These are phyloP conservation scores for Gracilaria domingensis DNA, from an alignment of 23 red algal species.

Conservation along the genomic window DNA sequence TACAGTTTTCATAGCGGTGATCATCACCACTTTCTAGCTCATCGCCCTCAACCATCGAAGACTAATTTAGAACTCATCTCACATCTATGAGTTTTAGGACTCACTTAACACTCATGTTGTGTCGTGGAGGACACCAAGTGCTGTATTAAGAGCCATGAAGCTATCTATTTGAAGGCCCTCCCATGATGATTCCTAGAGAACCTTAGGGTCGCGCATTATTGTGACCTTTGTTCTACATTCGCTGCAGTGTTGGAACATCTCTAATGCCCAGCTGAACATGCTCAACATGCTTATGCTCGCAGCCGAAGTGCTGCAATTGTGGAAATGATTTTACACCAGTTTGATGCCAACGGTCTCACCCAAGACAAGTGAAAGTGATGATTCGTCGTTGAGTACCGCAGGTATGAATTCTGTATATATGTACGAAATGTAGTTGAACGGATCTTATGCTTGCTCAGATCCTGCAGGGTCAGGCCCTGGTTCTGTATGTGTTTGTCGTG, in stretches of 20 bases:
- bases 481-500: background rate
- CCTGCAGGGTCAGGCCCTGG: background rate
- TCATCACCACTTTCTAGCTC: slow-evolving; percentile 63
- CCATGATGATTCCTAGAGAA: background rate
- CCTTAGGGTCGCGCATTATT: background rate
- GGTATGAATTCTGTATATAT: slow-evolving; percentile 15
- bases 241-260: background rate
- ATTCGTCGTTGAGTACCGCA: background rate
- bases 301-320: slow-evolving; percentile 7
- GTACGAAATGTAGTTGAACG: background rate
- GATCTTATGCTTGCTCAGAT: background rate
- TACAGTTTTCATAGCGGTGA: slow-evolving; percentile 60
- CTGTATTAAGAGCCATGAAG: background rate
- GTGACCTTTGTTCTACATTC: background rate
- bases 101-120: background rate
- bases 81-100: background rate
- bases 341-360: background rate
- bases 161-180: background rate
- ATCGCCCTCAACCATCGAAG: background rate
- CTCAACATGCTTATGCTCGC: background rate
- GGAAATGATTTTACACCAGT: slow-evolving; percentile 12
- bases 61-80: background rate
- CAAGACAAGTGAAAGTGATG: background rate
- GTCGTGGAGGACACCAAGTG: background rate
- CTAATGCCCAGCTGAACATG: background rate